Base-by-base conservation (phyloP, 768 basidiomycete species). In the Cystobasidium tubakii region DNA sequence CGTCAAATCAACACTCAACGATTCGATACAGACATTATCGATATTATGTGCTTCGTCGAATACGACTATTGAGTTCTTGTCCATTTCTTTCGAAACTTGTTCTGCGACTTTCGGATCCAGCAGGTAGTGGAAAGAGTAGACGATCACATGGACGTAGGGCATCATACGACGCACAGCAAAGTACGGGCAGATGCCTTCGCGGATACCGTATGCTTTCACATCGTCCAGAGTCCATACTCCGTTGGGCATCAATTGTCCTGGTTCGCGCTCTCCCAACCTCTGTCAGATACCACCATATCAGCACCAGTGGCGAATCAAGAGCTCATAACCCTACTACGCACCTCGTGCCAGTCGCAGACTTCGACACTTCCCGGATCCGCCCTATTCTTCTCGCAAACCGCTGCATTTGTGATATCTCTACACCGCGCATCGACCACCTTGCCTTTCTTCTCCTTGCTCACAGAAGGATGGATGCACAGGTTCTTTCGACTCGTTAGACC, bases 1-100 rank as follows among this genome's bases (percentile, higher is more conserved):
- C 33, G 94, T 98, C 55, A 99, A 84, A 79, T 99, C 96, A 76
- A 99, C 95, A 78, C 93, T 96, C 44, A 99, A 84, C 0, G 96
- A 97, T 79, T 99, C 96, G 79, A 99, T 95, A 82, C 96, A 99
- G 57, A 99, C 96, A 80, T 99, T 99, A 80, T 99, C 95, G 65
- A 99, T 99, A 80, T 99, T 99, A 82, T 99, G 96, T 19, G 96
- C 96, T 80, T 99, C 96, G 79, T 99, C 96, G 79, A 99, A 99
- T 0, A 99, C 96, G 44, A 99, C 93, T 66, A 99, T 99, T 34
- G 92, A 89, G 80, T 99, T 96, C 79, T 97, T 98, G 9, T 90
- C 91, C 83, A 99, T 85, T 81, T 99, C 96, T 79, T 92, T 94
- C 1, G 96, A 98, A 17, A 99, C 96, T 83, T 98, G 94, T 78